Evolutionary conservation across 225 moss, liverwort and hornwort genomes (phyloP).

Genomic region (Pseudisothecium myosuroides): DNA sequence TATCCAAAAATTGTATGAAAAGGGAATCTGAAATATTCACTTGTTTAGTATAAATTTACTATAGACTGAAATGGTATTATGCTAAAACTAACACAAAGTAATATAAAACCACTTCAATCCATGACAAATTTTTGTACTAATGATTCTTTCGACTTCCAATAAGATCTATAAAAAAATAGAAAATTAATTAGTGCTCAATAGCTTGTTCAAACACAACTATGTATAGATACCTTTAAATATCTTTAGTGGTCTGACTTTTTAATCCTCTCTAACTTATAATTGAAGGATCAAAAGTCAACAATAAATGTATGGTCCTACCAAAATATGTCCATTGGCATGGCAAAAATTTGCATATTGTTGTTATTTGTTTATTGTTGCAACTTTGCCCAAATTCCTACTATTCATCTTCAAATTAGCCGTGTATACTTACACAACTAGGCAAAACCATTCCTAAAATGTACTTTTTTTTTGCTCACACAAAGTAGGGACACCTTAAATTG

Average conservation of each 20-base stretch:
- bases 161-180: neutral
- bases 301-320: neutral
- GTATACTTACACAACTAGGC: neutral
- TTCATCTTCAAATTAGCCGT: neutral
- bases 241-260: neutral
- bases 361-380: neutral
- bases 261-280: neutral
- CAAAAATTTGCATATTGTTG: neutral
- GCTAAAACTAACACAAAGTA: neutral
- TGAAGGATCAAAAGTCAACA: neutral
- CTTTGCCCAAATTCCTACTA: rapidly evolving
- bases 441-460: neutral
- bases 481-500: neutral
- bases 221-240: neutral
- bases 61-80: neutral
- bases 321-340: neutral
- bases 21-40: neutral
- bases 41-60: neutral
- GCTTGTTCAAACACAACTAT: neutral
- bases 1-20: neutral
- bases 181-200: neutral
- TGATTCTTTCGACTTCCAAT: neutral
- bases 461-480: rapidly evolving
- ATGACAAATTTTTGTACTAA: neutral
- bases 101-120: neutral